Base-by-base conservation (phyloP, 768 basidiomycete species). In the Coprinopsis strossmayeri region DNA sequence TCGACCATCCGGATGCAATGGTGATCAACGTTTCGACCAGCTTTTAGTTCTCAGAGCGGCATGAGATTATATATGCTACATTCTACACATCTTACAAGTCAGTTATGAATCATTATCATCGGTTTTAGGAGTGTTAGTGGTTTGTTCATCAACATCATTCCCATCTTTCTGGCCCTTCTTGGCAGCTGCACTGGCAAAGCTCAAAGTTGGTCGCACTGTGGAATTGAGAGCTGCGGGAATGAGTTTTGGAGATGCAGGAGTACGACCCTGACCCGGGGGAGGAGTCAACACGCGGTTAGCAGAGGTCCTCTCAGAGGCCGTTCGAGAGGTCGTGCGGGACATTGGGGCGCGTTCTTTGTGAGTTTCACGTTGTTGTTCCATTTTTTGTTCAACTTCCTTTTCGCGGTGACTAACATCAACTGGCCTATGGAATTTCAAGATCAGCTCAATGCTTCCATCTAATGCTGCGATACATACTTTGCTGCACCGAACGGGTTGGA, bases 401-500 rank as follows among this genome's bases (percentile, higher is more conserved):
- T 97, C 93, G 46, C 80, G 78, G 0, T 76, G 69, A 27, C 84
- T 72, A 15, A 86, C 82, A 62, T 98, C 93, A 18, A 97, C 87
- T 11, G 95, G 92, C 57, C 87, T 90, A 47, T n/a, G 25, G 34
- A 47, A 51, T 53, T 41, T 13, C 11, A 37, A 37, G 21, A 12
- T 46, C 4, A 43, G 34, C 18, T 28, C 18, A 24, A 18, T 10
- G 25, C 32, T 17, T 35, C 18, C 2, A 34, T 23, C 30, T 21
- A 25, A 18, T 38, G 42, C 46, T 38, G 9, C 23, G 17, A 25
- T 13, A n/a, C 78, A 42, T 56, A 89, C 88, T 69, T 84, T 28
- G 95, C 95, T 46, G 76, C 74, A 42, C 95, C 96, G 59, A 98
- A 98, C 4, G 94, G 94, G 62, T 77, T 92, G 51, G 84, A 60